These are phyloP conservation scores for Solanum hybrid DNA, from an alignment of 305 asterid species.

Conservation along the genomic window DNA sequence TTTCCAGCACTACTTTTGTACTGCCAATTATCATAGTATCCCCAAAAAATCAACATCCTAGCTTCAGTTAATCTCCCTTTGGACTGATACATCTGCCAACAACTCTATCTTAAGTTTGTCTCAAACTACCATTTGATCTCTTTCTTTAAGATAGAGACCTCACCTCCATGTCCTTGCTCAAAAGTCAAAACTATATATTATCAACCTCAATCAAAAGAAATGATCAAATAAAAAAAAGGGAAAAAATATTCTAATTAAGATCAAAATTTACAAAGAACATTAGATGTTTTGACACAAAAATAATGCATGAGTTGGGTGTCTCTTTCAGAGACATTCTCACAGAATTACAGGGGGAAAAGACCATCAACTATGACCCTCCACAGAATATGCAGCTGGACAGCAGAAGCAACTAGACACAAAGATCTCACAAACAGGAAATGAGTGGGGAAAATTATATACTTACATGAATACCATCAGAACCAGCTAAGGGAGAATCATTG, in stretches of 20 bases:
- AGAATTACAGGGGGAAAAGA: not conserved
- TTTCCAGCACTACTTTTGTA: not conserved
- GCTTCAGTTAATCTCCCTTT: not conserved
- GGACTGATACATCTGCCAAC: not conserved
- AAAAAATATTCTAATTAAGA: not conserved
- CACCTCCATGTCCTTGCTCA: not conserved
- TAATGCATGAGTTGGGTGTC: not conserved
- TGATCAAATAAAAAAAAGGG: not conserved
- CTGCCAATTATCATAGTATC: not conserved
- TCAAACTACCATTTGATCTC: not conserved
- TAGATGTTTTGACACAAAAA: not conserved
- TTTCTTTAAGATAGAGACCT: not conserved
- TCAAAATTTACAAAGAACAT: not conserved
- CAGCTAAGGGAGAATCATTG: conserved; percentile 97
- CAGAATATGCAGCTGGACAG: not conserved
- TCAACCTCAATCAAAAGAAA: not conserved
- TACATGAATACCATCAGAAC: conserved; percentile 92
- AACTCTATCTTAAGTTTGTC: not conserved
- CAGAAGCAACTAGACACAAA: not conserved
- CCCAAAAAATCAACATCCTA: not conserved
- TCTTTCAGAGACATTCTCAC: not conserved
- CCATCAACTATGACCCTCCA: not conserved
- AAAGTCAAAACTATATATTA: not conserved
- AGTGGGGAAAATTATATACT: conserved; percentile 14
- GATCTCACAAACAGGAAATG: not conserved